Conservation (phyloP, 371 early-diverging fungal genomes). For the Actinomucor elegans region DNA sequence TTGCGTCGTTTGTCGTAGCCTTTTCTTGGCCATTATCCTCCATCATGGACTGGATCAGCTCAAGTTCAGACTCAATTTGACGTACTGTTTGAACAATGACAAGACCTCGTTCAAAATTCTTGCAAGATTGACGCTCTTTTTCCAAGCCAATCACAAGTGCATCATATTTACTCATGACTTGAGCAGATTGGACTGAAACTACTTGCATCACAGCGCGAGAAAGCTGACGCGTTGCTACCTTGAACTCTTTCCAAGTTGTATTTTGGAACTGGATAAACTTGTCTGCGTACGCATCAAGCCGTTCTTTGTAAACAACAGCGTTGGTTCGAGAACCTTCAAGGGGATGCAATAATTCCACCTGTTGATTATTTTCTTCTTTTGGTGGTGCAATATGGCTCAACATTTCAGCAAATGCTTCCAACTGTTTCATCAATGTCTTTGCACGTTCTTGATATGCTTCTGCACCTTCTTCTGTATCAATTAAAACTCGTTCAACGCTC, state of each 20-base stretch:
- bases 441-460: conserved; percentile 24
- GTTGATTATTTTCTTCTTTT: background rate
- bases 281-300: background rate
- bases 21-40: conserved; percentile 23
- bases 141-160: conserved; percentile 6
- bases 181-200: background rate
- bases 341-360: conserved; percentile 31
- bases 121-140: conserved; percentile 14
- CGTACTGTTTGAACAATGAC: conserved; percentile 25
- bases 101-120: conserved; percentile 33
- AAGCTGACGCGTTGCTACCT: conserved; percentile 7
- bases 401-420: background rate
- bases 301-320: conserved; percentile 5
- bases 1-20: conserved; percentile 33
- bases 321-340: conserved; percentile 21
- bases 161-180: conserved; percentile 4
- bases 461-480: conserved; percentile 33
- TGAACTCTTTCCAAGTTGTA: conserved; percentile 28
- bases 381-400: background rate
- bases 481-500: conserved; percentile 28
- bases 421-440: background rate
- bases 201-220: conserved; percentile 19
- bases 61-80: conserved; percentile 36
- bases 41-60: conserved; percentile 40
- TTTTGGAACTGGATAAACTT: conserved; percentile 18